These are phyloP conservation scores for Dendrobium nobile DNA, from an alignment of 106 monocot genomes.

Conservation along the genomic window DNA sequence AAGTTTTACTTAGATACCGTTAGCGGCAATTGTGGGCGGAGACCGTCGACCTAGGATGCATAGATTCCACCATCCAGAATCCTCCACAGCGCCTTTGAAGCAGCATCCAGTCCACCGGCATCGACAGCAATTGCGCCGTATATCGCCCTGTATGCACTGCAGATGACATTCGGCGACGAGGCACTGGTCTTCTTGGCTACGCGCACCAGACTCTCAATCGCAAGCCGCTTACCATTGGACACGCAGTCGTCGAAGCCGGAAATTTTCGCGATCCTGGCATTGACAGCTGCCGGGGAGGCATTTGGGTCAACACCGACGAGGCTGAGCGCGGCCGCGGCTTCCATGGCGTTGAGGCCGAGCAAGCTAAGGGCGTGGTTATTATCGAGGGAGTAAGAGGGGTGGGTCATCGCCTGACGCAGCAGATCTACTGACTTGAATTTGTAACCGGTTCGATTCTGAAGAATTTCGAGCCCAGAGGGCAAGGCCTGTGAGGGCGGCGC, in stretches of 20 bases:
- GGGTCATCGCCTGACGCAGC: slow-evolving; percentile 52
- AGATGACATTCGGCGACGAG: slow-evolving; percentile 27
- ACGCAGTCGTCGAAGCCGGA: slow-evolving; percentile 22
- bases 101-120: slow-evolving; percentile 24
- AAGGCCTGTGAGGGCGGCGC: not conserved
- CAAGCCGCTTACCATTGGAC: slow-evolving; percentile 24
- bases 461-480: not conserved
- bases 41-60: not conserved
- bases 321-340: slow-evolving; percentile 30
- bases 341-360: slow-evolving; percentile 40
- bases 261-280: slow-evolving; percentile 9
- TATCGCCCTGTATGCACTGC: slow-evolving; percentile 39
- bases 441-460: slow-evolving; percentile 15
- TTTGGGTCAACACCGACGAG: slow-evolving; percentile 23
- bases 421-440: slow-evolving; percentile 33
- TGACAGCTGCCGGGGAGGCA: slow-evolving; percentile 29
- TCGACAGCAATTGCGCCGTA: slow-evolving; percentile 48
- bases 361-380: slow-evolving; percentile 42
- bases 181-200: slow-evolving; percentile 41
- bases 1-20: not conserved
- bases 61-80: slow-evolving; percentile 8
- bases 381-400: slow-evolving; percentile 54
- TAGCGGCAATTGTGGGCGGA: not conserved
- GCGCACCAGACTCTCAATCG: slow-evolving; percentile 28
- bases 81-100: slow-evolving; percentile 22